A percentile compares a stretch with the other conserved stretches of the same genome.
phyloP scores from a whole-genome alignment of 305 asterid species.

The Fraxinus paxiana region DNA sequence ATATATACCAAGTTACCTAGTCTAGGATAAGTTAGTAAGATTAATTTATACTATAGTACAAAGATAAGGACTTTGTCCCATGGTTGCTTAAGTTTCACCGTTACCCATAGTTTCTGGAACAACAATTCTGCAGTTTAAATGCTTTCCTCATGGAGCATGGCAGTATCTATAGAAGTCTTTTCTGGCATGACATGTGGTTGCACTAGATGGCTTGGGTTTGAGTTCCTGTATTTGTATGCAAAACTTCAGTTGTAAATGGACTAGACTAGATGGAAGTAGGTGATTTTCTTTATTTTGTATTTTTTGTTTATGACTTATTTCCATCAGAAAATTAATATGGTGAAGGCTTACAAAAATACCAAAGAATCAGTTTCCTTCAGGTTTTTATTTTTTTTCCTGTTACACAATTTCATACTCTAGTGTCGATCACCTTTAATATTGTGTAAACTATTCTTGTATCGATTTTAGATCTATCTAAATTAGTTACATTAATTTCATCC shows the following conservation, averaged over 20 bases:
- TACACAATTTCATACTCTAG: background rate
- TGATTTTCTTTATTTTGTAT: background rate
- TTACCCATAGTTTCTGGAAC: background rate
- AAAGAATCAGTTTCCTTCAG: background rate
- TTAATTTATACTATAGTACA: background rate
- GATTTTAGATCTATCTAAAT: background rate
- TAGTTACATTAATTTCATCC: conserved; percentile 1
- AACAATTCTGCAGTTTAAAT: background rate
- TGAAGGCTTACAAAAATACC: background rate
- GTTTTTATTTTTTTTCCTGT: no score
- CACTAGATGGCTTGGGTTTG: background rate
- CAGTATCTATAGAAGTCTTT: background rate
- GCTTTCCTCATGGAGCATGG: background rate
- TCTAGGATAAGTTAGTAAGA: background rate
- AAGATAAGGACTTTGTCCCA: background rate
- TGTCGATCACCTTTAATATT: background rate
- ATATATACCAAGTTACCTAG: background rate
- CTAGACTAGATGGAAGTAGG: background rate
- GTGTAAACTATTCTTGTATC: conserved; percentile 5
- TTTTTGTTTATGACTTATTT: background rate
- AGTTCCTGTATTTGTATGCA: background rate
- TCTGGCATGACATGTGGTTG: background rate
- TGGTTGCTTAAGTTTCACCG: background rate
- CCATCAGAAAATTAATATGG: background rate
- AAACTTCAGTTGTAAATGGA: background rate